These are phyloP conservation scores for Apophysomyces elegans DNA, from an alignment of 371 early-diverging fungal genomes.

Conservation along the genomic window DNA sequence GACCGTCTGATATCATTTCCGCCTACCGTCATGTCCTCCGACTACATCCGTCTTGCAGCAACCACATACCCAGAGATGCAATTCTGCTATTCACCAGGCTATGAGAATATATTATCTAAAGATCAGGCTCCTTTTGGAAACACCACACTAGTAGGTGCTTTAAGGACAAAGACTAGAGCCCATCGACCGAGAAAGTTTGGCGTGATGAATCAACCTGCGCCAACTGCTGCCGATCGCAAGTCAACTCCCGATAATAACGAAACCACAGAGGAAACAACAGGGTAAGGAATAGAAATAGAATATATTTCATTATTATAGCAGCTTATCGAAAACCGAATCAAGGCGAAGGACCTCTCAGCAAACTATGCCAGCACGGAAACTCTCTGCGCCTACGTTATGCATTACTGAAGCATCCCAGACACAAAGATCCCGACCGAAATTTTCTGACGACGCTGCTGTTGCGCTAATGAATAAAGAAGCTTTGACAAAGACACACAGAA, in stretches of 20 bases:
- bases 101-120: conserved; percentile 33
- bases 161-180: conserved; percentile 31
- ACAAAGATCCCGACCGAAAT: conserved; percentile 14
- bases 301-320: too few species aligned
- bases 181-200: conserved; percentile 28
- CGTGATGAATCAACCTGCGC: conserved; percentile 32
- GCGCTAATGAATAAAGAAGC: conserved; percentile 18
- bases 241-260: conserved; percentile 9
- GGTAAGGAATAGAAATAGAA: background rate
- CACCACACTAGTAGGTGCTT: conserved; percentile 22
- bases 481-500: conserved; percentile 22
- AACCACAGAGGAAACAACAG: conserved; percentile 7
- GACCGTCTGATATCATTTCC: conserved; percentile 77
- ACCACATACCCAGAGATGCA: conserved; percentile 76
- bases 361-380: conserved; percentile 24
- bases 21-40: conserved; percentile 69
- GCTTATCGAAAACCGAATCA: too few species aligned
- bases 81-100: conserved; percentile 67
- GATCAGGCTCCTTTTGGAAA: conserved; percentile 13
- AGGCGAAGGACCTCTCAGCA: conserved; percentile 18
- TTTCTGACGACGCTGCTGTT: conserved; percentile 16
- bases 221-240: conserved; percentile 18
- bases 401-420: conserved; percentile 33
- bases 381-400: conserved; percentile 31
- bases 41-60: conserved; percentile 77